Conservation (phyloP, 2,329 filamentous ascomycete species). For the Thermomyces lanuginosus region DNA sequence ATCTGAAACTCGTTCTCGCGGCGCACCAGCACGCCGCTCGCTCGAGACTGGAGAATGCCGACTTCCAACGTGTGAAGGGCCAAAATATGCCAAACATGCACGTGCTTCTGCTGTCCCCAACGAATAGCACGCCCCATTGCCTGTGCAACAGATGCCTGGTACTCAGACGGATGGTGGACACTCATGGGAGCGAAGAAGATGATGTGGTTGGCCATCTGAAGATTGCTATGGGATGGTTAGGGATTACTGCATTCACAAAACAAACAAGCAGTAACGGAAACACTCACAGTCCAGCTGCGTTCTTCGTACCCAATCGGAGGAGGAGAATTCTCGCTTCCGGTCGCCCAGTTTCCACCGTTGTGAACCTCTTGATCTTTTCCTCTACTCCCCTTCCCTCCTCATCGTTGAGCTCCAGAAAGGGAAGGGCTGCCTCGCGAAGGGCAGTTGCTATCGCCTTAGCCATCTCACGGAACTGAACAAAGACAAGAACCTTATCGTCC, state of each 20-base stretch:
- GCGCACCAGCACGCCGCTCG: conserved; percentile 12
- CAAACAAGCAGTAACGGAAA: neutral
- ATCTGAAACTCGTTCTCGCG: conserved; percentile 8
- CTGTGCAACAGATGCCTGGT: conserved; percentile 44
- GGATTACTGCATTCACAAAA: neutral
- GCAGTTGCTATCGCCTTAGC: conserved; percentile 21
- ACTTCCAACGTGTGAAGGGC: conserved; percentile 30
- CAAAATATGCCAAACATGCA: conserved; percentile 41
- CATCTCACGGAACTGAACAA: conserved; percentile 37
- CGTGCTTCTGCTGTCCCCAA: conserved; percentile 40
- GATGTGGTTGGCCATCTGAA: conserved; percentile 48
- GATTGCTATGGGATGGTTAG: conserved; percentile 31
- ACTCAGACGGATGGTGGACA: conserved; percentile 34
- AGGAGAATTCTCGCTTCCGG: conserved; percentile 35
- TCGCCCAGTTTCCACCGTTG: conserved; percentile 19
- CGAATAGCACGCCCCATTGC: conserved; percentile 45
- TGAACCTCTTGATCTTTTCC: conserved; percentile 24
- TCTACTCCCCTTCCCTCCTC: conserved; percentile 13
- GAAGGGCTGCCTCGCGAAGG: conserved; percentile 17
- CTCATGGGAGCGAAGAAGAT: conserved; percentile 45
- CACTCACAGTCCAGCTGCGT: conserved; percentile 44
- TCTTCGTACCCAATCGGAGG: conserved; percentile 39
- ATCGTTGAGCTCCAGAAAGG: conserved; percentile 23
- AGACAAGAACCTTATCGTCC: conserved; percentile 38
- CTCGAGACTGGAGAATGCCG: conserved; percentile 25